Conservation (phyloP, 768 basidiomycete species). For the Mrakia blollopis region DNA sequence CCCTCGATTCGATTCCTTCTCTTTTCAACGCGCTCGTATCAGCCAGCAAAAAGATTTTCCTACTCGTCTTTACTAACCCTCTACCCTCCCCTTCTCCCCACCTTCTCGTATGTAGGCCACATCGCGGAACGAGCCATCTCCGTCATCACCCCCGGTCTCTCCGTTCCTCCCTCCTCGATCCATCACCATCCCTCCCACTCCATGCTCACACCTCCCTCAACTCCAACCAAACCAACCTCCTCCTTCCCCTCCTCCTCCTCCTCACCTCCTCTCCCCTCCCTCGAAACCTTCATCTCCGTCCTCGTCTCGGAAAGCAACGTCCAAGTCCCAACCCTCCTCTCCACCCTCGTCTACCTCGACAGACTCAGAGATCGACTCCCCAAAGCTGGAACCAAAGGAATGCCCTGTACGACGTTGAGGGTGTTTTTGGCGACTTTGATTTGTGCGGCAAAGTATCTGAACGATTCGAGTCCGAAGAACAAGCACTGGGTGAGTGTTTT, state of each 20-base stretch:
- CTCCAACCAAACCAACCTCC: constrained; percentile 51
- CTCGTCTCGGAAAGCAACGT: constrained; percentile 73
- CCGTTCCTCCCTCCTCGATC: not conserved
- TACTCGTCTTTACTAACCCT: not conserved
- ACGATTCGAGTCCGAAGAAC: constrained; percentile 87
- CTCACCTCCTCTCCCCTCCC: constrained; percentile 52
- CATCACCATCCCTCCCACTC: not conserved
- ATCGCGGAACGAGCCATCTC: constrained; percentile 71
- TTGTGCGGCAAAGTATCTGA: constrained; percentile 80
- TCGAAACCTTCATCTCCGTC: constrained; percentile 78
- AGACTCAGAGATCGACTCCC: constrained; percentile 72
- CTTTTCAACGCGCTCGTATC: not conserved
- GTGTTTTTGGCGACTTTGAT: constrained; percentile 89
- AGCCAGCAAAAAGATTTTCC: not conserved
- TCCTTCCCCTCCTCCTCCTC: constrained; percentile 33
- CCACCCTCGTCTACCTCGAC: constrained; percentile 69
- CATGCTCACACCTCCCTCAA: constrained; percentile 63
- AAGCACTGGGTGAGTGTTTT: constrained; percentile 64
- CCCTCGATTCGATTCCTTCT: not conserved
- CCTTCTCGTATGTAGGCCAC: constrained; percentile 47
- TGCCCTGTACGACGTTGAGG: constrained; percentile 64
- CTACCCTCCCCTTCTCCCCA: not conserved
- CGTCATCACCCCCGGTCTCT: constrained; percentile 54
- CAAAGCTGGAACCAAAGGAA: constrained; percentile 65
- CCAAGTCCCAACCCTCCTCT: constrained; percentile 62